Evolutionary conservation across 2,329 filamentous ascomycete species (phyloP), one percentile per base, ranked within the genome.

Genomic region (Grosmannia clavigera): DNA sequence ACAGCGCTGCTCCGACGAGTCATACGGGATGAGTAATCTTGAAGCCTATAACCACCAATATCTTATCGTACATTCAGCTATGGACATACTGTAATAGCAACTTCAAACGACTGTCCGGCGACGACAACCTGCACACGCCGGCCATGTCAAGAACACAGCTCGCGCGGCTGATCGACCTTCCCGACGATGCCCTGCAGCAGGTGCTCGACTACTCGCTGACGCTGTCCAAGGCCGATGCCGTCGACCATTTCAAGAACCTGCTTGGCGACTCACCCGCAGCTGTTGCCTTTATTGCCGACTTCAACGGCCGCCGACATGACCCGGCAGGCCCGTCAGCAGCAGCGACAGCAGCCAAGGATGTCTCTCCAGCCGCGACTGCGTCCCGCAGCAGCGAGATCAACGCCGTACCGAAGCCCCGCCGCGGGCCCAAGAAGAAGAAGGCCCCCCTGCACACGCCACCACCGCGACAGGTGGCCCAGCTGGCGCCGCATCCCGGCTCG

Each of bases 241-340:
- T 84, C 57, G 85, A 91, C 51, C 90, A 97, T 72, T 86, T 99
- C 63, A 87, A 85, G 71, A 90, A 94, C 68, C 77, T 99, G 58
- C 81, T 99, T 0, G 94, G 92, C 57, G 90, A 95, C 70, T 91
- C 88, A 7, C 83, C 91, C 1, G 84, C 87, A 66, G 81, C 78
- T 50, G 75, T 91, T 63, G 86, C 91, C 67, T 94, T 90, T 70
- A 85, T 92, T 64, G 83, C 89, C 0, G 86, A 85, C 22, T 92
- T 92, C 70, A 97, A 96, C 70, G 81, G 85, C 3, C 82, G 77
- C 22, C 74, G 83, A 57, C 73, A 78, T 65, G 76, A 76, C 25
- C 76, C 75, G 1, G 70, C 68, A 9, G 61, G 55, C 1, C 51
- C 58, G 35, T 33, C 61, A 2, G 46, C 59, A 10, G 61, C 59